Evolutionary conservation across 2,329 filamentous ascomycete species (phyloP), one percentile per base, ranked within the genome.

Genomic region (Aspergillus tamarii): DNA sequence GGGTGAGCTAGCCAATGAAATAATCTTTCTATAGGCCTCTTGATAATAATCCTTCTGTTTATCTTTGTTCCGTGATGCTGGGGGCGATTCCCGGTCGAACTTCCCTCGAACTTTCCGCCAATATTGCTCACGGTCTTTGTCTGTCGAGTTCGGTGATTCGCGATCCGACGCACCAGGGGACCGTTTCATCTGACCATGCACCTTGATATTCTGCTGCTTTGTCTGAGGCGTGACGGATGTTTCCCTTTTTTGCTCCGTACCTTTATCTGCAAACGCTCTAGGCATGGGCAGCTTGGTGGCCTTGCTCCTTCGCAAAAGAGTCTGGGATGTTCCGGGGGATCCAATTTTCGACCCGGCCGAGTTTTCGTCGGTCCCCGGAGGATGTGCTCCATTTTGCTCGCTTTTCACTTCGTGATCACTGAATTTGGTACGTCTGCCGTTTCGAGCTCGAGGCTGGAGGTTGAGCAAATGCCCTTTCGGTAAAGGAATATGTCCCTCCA

Each of bases 401-500:
- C 52, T 26, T 67, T 62, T 66, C 61, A 48, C 69, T 67, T 61
- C 66, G 65, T 68, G 68, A 58, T 60, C 68, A 69, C 43, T 61
- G 56, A 52, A 28, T 52, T 36, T 64, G 46, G 21, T 46, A 56
- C 50, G 61, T 41, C 63, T 64, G 43, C 48, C 61, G 48, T 65
- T 54, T 19, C 65, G 66, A 36, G 64, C 62, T 59, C 73, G 73
- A 43, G 72, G 64, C 43, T 70, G 70, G 41, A 76, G 69, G 56
- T 74, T 76, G 57, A 76, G 68, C 12, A 75, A 60, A 55, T 75
- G 72, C 64, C 70, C 71, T 52, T 72, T 69, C 12, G 73, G 71
- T 52, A 74, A 63, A 63, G 73, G 66, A 53, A 76, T 66, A 50
- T 66, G 60, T 45, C 64, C 66, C 50, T 71, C 71, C 74, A 77